Percentiles rank a stretch among this genome's conserved stretches.
phyloP scores from a whole-genome alignment of 257 asterid genomes.

The Gentiana macrophylla region DNA sequence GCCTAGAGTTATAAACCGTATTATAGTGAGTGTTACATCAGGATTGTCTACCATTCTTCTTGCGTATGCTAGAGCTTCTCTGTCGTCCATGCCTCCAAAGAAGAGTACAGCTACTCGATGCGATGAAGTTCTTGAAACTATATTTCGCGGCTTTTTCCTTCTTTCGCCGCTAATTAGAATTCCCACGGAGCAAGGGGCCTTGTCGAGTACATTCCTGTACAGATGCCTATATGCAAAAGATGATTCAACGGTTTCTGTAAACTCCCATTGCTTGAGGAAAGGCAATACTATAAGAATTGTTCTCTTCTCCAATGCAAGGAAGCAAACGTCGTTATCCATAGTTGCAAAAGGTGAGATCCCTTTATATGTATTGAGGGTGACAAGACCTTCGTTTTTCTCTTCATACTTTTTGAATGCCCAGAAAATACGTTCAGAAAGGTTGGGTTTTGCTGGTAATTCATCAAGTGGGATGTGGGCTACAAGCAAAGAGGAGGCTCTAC shows the following conservation, averaged over 20 bases:
- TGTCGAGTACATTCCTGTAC: constrained; percentile 36
- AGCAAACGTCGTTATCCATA: constrained; percentile 48
- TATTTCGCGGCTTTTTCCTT: constrained; percentile 18
- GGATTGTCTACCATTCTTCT: constrained; percentile 30
- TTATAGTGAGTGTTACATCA: constrained; percentile 23
- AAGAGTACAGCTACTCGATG: constrained; percentile 36
- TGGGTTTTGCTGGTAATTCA: constrained; percentile 18
- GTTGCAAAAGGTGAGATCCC: constrained; percentile 47
- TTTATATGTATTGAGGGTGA: constrained; percentile 32
- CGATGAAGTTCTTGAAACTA: constrained; percentile 13
- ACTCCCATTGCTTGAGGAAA: constrained; percentile 27
- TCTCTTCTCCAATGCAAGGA: constrained; percentile 40
- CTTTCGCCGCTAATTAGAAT: constrained; percentile 34
- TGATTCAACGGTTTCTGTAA: constrained; percentile 22
- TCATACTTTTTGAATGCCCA: constrained; percentile 35
- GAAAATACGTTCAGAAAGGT: constrained; percentile 40
- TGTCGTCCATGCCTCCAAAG: constrained; percentile 57
- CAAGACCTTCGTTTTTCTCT: constrained; percentile 20
- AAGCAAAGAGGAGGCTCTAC: constrained; percentile 46
- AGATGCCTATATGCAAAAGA: constrained; percentile 32
- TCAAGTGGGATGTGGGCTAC: constrained; percentile 27
- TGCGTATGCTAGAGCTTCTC: constrained; percentile 55
- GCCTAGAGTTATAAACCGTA: constrained; percentile 17
- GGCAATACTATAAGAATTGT: constrained; percentile 39
- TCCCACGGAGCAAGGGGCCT: constrained; percentile 61